Evolutionary conservation across 257 asterid genomes (phyloP).

Genomic region (Jacaranda copaia): DNA sequence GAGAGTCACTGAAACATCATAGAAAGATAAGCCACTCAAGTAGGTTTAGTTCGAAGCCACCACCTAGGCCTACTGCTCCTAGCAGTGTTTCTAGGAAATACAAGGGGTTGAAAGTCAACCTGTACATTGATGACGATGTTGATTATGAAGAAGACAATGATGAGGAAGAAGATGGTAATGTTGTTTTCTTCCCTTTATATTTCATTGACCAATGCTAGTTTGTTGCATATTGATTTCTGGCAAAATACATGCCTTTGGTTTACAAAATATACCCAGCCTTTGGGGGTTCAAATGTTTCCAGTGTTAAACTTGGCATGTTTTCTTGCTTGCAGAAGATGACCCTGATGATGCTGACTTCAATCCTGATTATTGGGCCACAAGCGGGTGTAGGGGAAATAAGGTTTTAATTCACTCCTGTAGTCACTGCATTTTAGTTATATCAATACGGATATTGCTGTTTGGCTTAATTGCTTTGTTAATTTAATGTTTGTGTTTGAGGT

Average conservation of each 20-base stretch:
- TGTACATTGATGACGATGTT: conserved; percentile 59
- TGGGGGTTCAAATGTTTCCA: neutral
- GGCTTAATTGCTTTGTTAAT: conserved; percentile 15
- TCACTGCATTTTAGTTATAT: conserved; percentile 22
- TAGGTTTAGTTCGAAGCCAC: conserved; percentile 62
- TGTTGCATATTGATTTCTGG: conserved; percentile 2
- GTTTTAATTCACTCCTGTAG: conserved; percentile 42
- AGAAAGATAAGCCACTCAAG: conserved; percentile 58
- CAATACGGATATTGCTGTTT: neutral
- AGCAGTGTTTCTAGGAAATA: conserved; percentile 58
- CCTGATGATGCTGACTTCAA: conserved; percentile 93
- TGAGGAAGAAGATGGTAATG: conserved; percentile 51
- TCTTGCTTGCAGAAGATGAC: conserved; percentile 80
- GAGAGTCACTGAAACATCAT: conserved; percentile 69
- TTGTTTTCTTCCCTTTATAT: conserved; percentile 6
- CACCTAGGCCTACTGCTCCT: conserved; percentile 51
- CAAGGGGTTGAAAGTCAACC: conserved; percentile 57
- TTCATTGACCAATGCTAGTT: conserved; percentile 1
- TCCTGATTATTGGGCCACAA: conserved; percentile 74
- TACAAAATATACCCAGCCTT: too few species aligned
- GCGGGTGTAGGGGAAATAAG: conserved; percentile 67
- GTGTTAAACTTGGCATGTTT: conserved; percentile 28
- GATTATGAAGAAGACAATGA: conserved; percentile 67
- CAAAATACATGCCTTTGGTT: neutral
- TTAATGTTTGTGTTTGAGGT: conserved; percentile 9